Evolutionary conservation across 2,329 filamentous ascomycete species (phyloP).

Genomic region (Sclerotinia spermophila): DNA sequence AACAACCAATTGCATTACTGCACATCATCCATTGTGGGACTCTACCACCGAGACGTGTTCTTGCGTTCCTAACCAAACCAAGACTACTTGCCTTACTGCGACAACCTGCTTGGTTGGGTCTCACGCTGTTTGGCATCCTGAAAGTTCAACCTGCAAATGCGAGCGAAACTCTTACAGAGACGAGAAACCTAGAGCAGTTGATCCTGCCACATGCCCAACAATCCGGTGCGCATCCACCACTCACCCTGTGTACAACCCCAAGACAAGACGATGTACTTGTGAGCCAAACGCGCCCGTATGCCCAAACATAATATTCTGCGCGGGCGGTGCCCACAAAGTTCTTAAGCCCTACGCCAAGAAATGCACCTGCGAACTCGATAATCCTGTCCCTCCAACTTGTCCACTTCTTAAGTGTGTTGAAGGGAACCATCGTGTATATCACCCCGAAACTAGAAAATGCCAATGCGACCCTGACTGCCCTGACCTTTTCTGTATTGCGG

Average conservation of each 20-base stretch:
- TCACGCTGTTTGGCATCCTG: slow-evolving; percentile 10
- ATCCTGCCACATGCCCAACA: slow-evolving; percentile 19
- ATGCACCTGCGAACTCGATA: slow-evolving; percentile 25
- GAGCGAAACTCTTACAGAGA: too few species aligned
- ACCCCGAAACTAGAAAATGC: slow-evolving; percentile 24
- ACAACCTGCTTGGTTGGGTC: not conserved
- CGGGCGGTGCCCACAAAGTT: slow-evolving; percentile 20
- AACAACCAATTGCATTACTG: slow-evolving; percentile 14
- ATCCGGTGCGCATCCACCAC: slow-evolving; percentile 23
- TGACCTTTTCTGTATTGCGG: slow-evolving; percentile 25
- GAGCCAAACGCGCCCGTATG: slow-evolving; percentile 19
- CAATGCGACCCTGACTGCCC: slow-evolving; percentile 25
- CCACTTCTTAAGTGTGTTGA: slow-evolving; percentile 25
- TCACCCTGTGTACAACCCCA: slow-evolving; percentile 23
- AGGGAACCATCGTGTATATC: slow-evolving; percentile 24
- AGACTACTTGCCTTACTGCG: slow-evolving; percentile 12
- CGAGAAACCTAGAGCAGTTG: not conserved
- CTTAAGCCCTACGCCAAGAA: slow-evolving; percentile 15
- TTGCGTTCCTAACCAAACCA: slow-evolving; percentile 12
- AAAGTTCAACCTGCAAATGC: slow-evolving; percentile 7
- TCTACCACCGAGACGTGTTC: slow-evolving; percentile 17
- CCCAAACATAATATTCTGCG: slow-evolving; percentile 23
- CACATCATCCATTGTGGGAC: slow-evolving; percentile 10
- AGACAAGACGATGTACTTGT: slow-evolving; percentile 23
- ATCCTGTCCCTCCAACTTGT: slow-evolving; percentile 20